These are phyloP conservation scores for Zygoascus tannicola DNA, from an alignment of 805 yeast species.

Conservation along the genomic window DNA sequence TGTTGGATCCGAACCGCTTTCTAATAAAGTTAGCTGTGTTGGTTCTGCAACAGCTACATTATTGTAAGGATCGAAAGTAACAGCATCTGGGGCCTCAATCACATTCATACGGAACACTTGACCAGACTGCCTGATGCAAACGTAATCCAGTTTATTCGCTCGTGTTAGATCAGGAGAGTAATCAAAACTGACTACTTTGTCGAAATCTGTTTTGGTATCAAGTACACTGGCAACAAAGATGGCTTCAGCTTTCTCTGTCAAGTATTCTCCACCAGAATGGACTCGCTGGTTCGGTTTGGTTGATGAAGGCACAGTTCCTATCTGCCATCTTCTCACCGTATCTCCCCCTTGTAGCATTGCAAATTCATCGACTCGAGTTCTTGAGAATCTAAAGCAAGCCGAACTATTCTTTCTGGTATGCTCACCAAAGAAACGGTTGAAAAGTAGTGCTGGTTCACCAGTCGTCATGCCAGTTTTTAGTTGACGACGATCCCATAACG, in stretches of 20 bases:
- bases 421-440: slow-evolving; percentile 16
- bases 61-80: slow-evolving; percentile 53
- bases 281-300: slow-evolving; percentile 11
- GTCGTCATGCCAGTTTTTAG: slow-evolving; percentile 15
- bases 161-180: slow-evolving; percentile 50
- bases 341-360: slow-evolving; percentile 74
- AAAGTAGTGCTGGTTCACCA: slow-evolving; percentile 15
- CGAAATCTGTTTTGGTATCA: slow-evolving; percentile 67
- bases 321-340: slow-evolving; percentile 68
- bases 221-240: slow-evolving; percentile 67
- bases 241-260: slow-evolving; percentile 27
- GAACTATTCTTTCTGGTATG: slow-evolving; percentile 9
- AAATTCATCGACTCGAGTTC: slow-evolving; percentile 59
- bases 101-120: slow-evolving; percentile 74
- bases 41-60: slow-evolving; percentile 20
- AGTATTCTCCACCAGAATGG: slow-evolving; percentile 11
- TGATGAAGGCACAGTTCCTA: slow-evolving; percentile 36
- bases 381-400: slow-evolving; percentile 33
- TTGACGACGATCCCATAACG: slow-evolving; percentile 43
- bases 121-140: slow-evolving; percentile 89
- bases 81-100: slow-evolving; percentile 51
- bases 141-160: slow-evolving; percentile 50
- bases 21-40: slow-evolving; percentile 12
- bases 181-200: slow-evolving; percentile 78
- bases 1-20: not conserved